Evolutionary conservation across 192 early-diverging fungal species (phyloP), one percentile per base, ranked within the genome.

Genomic region (Lobulomyces angularis): DNA sequence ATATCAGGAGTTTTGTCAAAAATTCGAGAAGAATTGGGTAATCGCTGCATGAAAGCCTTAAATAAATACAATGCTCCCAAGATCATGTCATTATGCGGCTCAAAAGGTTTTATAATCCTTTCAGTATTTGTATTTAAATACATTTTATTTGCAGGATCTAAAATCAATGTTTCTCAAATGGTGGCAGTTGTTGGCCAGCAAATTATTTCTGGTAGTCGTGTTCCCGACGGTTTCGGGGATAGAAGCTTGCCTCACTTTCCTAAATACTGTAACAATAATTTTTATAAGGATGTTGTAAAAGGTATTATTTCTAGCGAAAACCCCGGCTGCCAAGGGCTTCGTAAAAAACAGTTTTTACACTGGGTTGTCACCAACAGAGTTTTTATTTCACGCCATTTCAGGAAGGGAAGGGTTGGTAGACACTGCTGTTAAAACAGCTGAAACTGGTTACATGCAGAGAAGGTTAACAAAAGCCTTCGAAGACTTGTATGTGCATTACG

Each of bases 121-220:
- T 3, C n/a, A 16, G 35, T 30, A 12, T 58, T 32, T 50, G 59
- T 11, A 51, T n/a, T n/a, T n/a, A n/a, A n/a, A n/a, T 43, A 38
- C 27, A 18, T 53, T 33, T 50, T 11, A 28, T 27, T 2, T 20
- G 20, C 53, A 81, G 80, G 95, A 50, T 96, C 91, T 35, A 74
- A 84, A 32, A 78, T 91, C 59, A 99, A 99, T 69, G 93, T 97
- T 48, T 95, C 86, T 20, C 96, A 99, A 56, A 99, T 99, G 96
- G 88, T 97, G 52, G 91, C 93, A 45, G 93, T 90, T 80, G 96
- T 99, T 45, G 96, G 92, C 48, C 96, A 99, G 65, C 96, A 99
- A 56, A 97, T 95, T 80, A 89, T 99, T 58, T 87, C 81, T 56
- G 86, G 88, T 36, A 82, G 65, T 44, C 90, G 96, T 76, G 86